These are phyloP conservation scores for Fusarium pilosicola DNA, from an alignment of 2,329 filamentous ascomycete genomes.

Conservation along the genomic window DNA sequence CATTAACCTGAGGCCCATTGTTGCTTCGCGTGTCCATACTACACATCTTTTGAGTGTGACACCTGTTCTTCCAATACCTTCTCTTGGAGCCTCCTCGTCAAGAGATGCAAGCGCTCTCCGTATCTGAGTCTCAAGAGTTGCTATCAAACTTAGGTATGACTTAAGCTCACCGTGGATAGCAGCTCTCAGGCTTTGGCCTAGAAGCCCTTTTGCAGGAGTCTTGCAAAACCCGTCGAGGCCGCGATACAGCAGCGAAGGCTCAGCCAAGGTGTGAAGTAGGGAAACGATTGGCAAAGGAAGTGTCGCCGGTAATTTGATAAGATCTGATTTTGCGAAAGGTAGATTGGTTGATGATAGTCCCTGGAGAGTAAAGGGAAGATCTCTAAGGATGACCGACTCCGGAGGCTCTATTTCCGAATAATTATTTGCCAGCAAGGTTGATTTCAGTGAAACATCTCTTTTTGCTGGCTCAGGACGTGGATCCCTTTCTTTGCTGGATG, in stretches of 20 bases:
- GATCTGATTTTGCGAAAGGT: constrained; percentile 75
- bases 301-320: constrained; percentile 78
- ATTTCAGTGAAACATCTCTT: constrained; percentile 66
- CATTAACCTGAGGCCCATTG: constrained; percentile 93
- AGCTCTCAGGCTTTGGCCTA: constrained; percentile 90
- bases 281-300: constrained; percentile 87
- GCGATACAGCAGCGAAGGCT: constrained; percentile 92
- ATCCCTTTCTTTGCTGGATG: constrained; percentile 50
- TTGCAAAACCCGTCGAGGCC: constrained; percentile 84
- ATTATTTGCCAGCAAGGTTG: constrained; percentile 66
- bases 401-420: constrained; percentile 67
- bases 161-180: constrained; percentile 86
- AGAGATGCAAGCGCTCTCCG: constrained; percentile 80
- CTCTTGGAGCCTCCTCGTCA: constrained; percentile 73
- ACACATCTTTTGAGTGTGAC: constrained; percentile 96
- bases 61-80: constrained; percentile 82
- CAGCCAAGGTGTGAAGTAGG: constrained; percentile 87
- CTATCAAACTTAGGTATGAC: constrained; percentile 89
- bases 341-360: constrained; percentile 89
- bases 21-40: constrained; percentile 96
- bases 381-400: constrained; percentile 75
- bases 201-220: constrained; percentile 81
- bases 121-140: constrained; percentile 92
- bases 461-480: constrained; percentile 47
- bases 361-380: constrained; percentile 92